Base-by-base conservation (phyloP, 306 rosid species). In the Cicer pinnatifidum region DNA sequence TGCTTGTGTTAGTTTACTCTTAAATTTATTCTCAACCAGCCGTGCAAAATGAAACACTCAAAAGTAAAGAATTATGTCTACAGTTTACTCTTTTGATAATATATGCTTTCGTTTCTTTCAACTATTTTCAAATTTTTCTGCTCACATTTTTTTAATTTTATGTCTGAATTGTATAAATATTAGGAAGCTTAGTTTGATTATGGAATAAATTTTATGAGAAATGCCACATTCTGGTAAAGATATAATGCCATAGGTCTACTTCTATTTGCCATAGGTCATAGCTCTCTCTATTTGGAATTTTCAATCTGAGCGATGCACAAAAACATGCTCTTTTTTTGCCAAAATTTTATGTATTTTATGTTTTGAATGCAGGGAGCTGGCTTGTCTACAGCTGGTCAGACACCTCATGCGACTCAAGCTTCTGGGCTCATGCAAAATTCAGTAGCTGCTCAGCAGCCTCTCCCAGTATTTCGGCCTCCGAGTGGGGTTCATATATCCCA, bases 391-490 rank as follows among this genome's bases (percentile, higher is more conserved):
- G 83, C 90, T 3, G 86, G 97, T 80, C 90, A 90, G 11, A 65
- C 95, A n/a, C 88, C 96, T 3, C 80, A 86, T 75, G 88, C 73
- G 45, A 87, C 96, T 74, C 99, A 94, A 84, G 91, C 92, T 75
- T 75, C 99, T 48, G 97, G 97, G 46, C 82, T 86, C 46, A 84
- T 94, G 95, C 99, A 91, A 80, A 94, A 87, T 82, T 89, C 98
- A 51, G 72, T 94, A 75, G 84, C 90, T 62, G 84, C 95, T 63
- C 99, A 94, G 86, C 98, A 89, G 79, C 92, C 92, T 59, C 84
- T 89, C 56, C 90, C 96, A 7, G 90, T 91, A 71, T 94, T 91
- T 71, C 91, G 99, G 7, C 37, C 52, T 70, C 88, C 97, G 0
- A 69, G 89, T 10, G 98, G 98, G 71, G 80, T 94, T 78, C 97